Conservation (phyloP, 2,329 filamentous ascomycete genomes). For the Venturiaceae sp. region DNA sequence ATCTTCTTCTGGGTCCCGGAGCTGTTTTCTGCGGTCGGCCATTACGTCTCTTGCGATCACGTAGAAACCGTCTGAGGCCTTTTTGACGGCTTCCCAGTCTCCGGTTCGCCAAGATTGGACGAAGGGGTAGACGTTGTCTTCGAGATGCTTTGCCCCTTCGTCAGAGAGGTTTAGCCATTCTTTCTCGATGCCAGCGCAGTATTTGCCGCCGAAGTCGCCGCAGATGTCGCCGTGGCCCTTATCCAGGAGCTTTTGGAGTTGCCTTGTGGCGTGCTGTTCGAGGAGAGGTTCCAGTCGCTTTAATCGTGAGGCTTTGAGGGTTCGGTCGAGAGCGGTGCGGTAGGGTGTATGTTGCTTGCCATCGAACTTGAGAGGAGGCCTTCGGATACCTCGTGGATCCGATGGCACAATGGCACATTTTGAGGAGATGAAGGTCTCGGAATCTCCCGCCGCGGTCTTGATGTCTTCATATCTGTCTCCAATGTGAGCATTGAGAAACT, state of each 20-base stretch:
- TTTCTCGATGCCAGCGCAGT: conserved; percentile 9
- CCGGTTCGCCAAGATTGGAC: conserved; percentile 11
- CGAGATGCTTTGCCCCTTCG: conserved; percentile 7
- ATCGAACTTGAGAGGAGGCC: conserved; percentile 11
- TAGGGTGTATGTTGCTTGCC: conserved; percentile 4
- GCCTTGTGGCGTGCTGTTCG: conserved; percentile 7
- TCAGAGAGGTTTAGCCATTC: conserved; percentile 11
- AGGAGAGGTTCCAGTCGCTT: conserved; percentile 9
- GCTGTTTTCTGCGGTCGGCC: conserved; percentile 5
- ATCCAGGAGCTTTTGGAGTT: conserved; percentile 6
- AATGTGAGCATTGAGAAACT: neutral
- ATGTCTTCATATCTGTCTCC: conserved; percentile 9
- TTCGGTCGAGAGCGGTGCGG: conserved; percentile 10
- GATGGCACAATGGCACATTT: conserved; percentile 10
- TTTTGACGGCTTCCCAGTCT: conserved; percentile 10
- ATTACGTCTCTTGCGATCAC: conserved; percentile 11
- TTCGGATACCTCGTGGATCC: conserved; percentile 11
- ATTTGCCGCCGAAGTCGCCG: conserved; percentile 10
- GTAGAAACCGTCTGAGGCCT: conserved; percentile 9
- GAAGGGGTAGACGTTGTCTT: conserved; percentile 9
- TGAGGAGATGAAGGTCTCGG: conserved; percentile 11
- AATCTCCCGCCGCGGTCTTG: conserved; percentile 9
- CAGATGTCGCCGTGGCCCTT: conserved; percentile 10
- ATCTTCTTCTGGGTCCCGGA: conserved; percentile 10
- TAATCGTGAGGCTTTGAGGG: conserved; percentile 10